Percentiles rank a stretch among this genome's conserved stretches.
These are phyloP conservation scores for Striga hermonthica DNA, from an alignment of 305 asterid genomes.

Conservation along the genomic window DNA sequence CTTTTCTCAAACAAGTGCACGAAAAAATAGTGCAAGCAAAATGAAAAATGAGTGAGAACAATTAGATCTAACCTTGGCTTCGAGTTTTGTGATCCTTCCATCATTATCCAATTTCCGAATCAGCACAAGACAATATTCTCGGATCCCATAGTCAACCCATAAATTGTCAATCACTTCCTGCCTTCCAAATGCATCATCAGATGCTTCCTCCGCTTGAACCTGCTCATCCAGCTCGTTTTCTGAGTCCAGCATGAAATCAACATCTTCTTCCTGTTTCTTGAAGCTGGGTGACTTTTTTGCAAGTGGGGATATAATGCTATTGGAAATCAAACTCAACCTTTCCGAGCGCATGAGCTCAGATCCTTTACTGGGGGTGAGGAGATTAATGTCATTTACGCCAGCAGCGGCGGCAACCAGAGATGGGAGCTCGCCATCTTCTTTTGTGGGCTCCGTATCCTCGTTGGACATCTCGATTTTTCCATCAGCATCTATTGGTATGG, in stretches of 20 bases:
- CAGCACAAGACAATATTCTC: slow-evolving; percentile 63
- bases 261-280: slow-evolving; percentile 64
- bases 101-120: slow-evolving; percentile 49
- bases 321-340: slow-evolving; percentile 64
- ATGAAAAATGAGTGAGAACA: slow-evolving; percentile 25
- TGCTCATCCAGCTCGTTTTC: slow-evolving; percentile 78
- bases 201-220: slow-evolving; percentile 50
- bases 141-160: slow-evolving; percentile 66
- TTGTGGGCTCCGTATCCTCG: slow-evolving; percentile 56
- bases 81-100: slow-evolving; percentile 56
- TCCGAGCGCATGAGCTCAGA: slow-evolving; percentile 51
- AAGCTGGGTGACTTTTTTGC: slow-evolving; percentile 61
- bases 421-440: slow-evolving; percentile 98
- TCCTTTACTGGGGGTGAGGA: slow-evolving; percentile 41
- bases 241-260: slow-evolving; percentile 77
- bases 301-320: slow-evolving; percentile 58
- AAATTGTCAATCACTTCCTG: slow-evolving; percentile 34
- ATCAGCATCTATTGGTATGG: slow-evolving; percentile 39
- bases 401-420: slow-evolving; percentile 49
- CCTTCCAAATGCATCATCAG: slow-evolving; percentile 39
- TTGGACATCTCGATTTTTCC: slow-evolving; percentile 44
- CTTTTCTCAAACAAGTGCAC: no score
- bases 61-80: slow-evolving; percentile 64
- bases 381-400: slow-evolving; percentile 41
- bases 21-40: slow-evolving; percentile 3